These are phyloP conservation scores for Eucalyptus sideroxylon DNA, from an alignment of 345 rosid genomes.

Conservation along the genomic window DNA sequence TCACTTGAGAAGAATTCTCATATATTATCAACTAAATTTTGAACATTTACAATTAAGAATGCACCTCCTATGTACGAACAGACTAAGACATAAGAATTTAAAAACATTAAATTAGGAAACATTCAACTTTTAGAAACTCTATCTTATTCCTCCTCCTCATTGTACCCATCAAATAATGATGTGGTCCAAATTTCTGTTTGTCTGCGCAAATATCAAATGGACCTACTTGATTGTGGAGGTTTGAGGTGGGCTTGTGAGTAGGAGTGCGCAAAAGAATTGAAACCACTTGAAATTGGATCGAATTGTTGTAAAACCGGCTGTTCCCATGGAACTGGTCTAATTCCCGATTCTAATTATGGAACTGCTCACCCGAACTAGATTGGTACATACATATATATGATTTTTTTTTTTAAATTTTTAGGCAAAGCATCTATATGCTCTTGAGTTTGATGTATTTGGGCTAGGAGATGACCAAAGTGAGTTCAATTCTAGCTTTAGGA, in stretches of 20 bases:
- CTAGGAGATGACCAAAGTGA: too few species aligned
- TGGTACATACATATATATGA: too few species aligned
- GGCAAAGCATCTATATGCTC: too few species aligned
- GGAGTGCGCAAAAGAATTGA: too few species aligned
- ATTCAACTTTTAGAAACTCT: background rate
- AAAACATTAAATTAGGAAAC: background rate
- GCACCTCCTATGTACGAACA: background rate
- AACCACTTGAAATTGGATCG: too few species aligned
- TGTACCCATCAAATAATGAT: background rate
- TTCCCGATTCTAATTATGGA: accelerated
- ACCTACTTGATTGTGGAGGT: background rate
- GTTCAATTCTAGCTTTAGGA: too few species aligned
- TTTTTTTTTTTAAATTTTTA: too few species aligned
- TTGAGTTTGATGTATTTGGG: too few species aligned
- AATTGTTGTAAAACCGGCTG: too few species aligned
- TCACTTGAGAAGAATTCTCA: background rate
- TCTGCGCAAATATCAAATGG: background rate
- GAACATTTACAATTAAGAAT: background rate
- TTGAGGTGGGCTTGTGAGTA: background rate
- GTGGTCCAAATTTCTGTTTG: background rate
- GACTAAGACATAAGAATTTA: too few species aligned
- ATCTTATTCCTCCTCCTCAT: background rate
- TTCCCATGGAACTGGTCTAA: accelerated
- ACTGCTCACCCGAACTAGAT: too few species aligned
- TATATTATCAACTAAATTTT: background rate